phyloP scores from a whole-genome alignment of 257 asterid genomes.

The Solanum sitiens region DNA sequence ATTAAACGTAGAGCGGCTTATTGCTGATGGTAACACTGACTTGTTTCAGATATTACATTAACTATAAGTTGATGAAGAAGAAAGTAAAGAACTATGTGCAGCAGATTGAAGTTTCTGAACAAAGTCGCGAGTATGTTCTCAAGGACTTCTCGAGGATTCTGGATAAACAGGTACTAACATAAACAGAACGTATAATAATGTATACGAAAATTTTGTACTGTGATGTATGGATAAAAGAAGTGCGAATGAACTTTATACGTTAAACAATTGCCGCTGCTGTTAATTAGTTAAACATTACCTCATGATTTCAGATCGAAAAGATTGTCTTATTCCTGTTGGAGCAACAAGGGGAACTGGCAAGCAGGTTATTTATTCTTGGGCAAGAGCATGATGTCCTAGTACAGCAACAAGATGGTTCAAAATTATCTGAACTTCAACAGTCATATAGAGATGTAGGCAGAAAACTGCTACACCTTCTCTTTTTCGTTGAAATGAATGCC shows the following conservation, averaged over 20 bases:
- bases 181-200: background rate
- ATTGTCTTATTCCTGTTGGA: constrained; percentile 83
- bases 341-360: constrained; percentile 82
- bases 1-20: background rate
- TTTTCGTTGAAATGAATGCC: constrained; percentile 83
- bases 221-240: background rate
- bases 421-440: constrained; percentile 64
- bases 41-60: constrained; percentile 71
- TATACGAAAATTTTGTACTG: background rate
- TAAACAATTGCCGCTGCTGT: background rate
- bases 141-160: constrained; percentile 88
- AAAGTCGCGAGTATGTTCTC: constrained; percentile 63
- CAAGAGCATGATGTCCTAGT: constrained; percentile 55
- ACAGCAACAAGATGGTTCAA: constrained; percentile 72
- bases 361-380: constrained; percentile 53
- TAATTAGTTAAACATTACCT: background rate
- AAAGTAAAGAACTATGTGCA: constrained; percentile 64
- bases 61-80: constrained; percentile 93
- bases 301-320: constrained; percentile 64
- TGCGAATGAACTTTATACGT: background rate
- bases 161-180: constrained; percentile 63
- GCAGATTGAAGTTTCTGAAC: constrained; percentile 59
- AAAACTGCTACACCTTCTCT: constrained; percentile 75
- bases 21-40: background rate
- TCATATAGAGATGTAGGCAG: constrained; percentile 76